A percentile compares a stretch with the other conserved stretches of the same genome.
Evolutionary conservation across 202 grass and related monocot genomes (phyloP).

Genomic region (Digitaria exilis): DNA sequence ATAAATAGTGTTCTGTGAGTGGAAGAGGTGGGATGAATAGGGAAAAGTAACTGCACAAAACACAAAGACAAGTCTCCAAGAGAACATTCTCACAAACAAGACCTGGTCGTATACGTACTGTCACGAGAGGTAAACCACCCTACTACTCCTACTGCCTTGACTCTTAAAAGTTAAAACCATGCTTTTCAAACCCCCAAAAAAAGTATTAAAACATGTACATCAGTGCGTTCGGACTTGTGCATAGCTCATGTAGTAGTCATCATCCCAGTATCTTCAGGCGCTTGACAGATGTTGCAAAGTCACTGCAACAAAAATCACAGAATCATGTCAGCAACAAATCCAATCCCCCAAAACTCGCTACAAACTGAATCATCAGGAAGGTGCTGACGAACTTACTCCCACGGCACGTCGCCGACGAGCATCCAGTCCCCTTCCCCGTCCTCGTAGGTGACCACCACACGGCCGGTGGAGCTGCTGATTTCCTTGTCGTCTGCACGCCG

Average conservation of each 20-base stretch:
- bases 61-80: not conserved
- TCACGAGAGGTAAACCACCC: not conserved
- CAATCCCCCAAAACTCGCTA: not conserved
- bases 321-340: not conserved
- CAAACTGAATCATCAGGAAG: not conserved
- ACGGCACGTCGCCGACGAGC: conserved; percentile 84
- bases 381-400: conserved; percentile 62
- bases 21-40: too few relatives aligned
- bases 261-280: conserved; percentile 54
- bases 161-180: not conserved
- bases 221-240: not conserved
- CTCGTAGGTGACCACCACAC: conserved; percentile 67
- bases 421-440: conserved; percentile 94
- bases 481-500: conserved; percentile 15
- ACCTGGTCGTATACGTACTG: not conserved
- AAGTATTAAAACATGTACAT: conserved; percentile 25
- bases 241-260: not conserved
- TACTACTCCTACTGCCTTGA: not conserved
- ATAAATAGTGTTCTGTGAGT: too few relatives aligned
- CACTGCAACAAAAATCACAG: conserved; percentile 19
- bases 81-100: conserved; percentile 19
- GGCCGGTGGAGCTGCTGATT: conserved; percentile 15
- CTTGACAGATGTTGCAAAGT: conserved; percentile 45
- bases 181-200: not conserved
- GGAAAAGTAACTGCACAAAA: not conserved